phyloP scores from a whole-genome alignment of 108 stramenopile species.

The Cylindrotheca closterium region DNA sequence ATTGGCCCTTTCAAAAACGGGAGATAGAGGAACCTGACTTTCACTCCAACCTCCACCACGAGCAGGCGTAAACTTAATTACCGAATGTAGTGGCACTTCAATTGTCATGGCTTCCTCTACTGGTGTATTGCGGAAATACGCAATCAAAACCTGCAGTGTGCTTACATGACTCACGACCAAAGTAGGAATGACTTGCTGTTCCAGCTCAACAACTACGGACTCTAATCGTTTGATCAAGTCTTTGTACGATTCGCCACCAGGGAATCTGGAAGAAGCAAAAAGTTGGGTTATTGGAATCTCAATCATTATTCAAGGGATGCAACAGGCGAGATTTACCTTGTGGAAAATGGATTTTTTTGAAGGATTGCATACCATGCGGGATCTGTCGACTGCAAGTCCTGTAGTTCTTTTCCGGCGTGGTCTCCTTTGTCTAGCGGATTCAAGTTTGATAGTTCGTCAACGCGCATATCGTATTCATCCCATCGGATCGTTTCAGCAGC shows the following conservation, averaged over 20 bases:
- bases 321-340: constrained; percentile 43
- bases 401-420: constrained; percentile 80
- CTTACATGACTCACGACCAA: constrained; percentile 90
- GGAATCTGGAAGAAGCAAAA: constrained; percentile 74
- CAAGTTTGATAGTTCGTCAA: constrained; percentile 73
- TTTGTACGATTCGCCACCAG: constrained; percentile 88
- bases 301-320: background rate
- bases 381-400: constrained; percentile 62
- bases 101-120: constrained; percentile 77
- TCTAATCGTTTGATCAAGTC: constrained; percentile 84
- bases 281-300: background rate
- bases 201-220: constrained; percentile 82
- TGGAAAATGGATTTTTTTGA: constrained; percentile 74
- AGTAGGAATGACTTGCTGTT: constrained; percentile 85
- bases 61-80: constrained; percentile 83
- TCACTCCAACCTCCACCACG: constrained; percentile 87
- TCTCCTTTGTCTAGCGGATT: constrained; percentile 94
- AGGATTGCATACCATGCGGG: constrained; percentile 75
- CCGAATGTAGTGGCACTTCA: constrained; percentile 85
- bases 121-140: constrained; percentile 82
- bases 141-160: constrained; percentile 82
- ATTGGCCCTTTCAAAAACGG: constrained; percentile 15
- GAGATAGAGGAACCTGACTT: constrained; percentile 39
- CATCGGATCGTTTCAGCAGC: constrained; percentile 76
- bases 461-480: constrained; percentile 45